phyloP scores from a whole-genome alignment of 345 rosid genomes.

The Populus nigra region DNA sequence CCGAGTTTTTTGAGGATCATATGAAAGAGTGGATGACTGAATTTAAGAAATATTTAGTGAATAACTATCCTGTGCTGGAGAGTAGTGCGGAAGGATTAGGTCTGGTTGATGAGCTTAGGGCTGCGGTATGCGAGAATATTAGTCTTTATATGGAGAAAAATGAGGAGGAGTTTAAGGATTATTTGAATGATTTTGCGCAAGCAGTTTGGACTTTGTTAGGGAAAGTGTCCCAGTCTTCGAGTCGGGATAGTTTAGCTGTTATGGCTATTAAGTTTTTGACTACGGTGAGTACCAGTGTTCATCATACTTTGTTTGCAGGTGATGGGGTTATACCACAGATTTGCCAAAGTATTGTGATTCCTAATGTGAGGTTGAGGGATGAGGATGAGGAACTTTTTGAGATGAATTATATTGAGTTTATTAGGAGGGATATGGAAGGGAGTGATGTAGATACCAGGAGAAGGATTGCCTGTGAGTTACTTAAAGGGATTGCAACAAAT shows the following conservation, averaged over 20 bases:
- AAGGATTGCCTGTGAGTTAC: constrained; percentile 94
- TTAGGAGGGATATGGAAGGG: constrained; percentile 99
- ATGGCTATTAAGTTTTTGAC: constrained; percentile 95
- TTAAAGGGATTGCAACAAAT: constrained; percentile 87
- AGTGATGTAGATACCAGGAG: constrained; percentile 97
- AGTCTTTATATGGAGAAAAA: constrained; percentile 93
- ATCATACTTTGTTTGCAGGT: constrained; percentile 72
- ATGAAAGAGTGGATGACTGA: constrained; percentile 92
- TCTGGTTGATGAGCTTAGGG: constrained; percentile 67
- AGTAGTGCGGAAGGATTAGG: constrained; percentile 46
- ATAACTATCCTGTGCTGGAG: constrained; percentile 60
- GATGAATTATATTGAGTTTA: constrained; percentile 92
- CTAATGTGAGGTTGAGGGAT: constrained; percentile 85
- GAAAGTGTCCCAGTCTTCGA: constrained; percentile 62
- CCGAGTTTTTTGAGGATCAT: constrained; percentile 95
- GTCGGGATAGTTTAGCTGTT: constrained; percentile 76
- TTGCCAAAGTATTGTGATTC: constrained; percentile 88
- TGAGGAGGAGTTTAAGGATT: constrained; percentile 83
- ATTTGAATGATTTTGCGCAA: constrained; percentile 63
- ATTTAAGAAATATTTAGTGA: constrained; percentile 70
- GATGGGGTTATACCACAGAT: constrained; percentile 79
- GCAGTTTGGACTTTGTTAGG: constrained; percentile 89
- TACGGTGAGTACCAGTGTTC: constrained; percentile 89
- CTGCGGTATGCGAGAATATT: constrained; percentile 92
- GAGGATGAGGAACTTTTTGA: constrained; percentile 98